These are phyloP conservation scores for Oryza longistaminata DNA, from an alignment of 176 grass and related monocot species.

Conservation along the genomic window DNA sequence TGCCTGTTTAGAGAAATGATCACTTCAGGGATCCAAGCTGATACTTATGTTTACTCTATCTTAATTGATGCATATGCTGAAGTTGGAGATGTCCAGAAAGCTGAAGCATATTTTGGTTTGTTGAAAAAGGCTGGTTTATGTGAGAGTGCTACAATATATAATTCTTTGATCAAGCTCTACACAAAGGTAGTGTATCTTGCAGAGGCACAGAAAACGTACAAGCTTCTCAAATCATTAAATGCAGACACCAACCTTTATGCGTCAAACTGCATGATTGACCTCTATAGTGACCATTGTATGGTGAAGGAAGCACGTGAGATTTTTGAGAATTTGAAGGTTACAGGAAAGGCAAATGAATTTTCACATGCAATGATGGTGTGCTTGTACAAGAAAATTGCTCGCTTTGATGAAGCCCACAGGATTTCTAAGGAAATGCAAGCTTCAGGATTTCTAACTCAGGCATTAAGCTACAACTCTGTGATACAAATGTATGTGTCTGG, in stretches of 20 bases:
- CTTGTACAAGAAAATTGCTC: slow-evolving; percentile 73
- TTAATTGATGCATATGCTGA: slow-evolving; percentile 82
- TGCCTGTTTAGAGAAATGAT: slow-evolving; percentile 80
- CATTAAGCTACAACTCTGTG: slow-evolving; percentile 63
- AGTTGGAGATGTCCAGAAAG: slow-evolving; percentile 71
- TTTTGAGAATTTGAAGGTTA: slow-evolving; percentile 69
- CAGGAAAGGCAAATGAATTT: slow-evolving; percentile 74
- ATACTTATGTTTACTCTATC: slow-evolving; percentile 72
- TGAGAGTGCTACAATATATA: slow-evolving; percentile 60
- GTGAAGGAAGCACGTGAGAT: slow-evolving; percentile 76
- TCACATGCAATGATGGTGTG: slow-evolving; percentile 78
- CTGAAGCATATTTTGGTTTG: slow-evolving; percentile 76
- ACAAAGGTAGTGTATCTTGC: slow-evolving; percentile 66
- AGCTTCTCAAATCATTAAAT: slow-evolving; percentile 70
- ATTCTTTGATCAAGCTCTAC: slow-evolving; percentile 88
- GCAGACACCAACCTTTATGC: slow-evolving; percentile 59
- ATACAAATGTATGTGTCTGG: slow-evolving; percentile 64
- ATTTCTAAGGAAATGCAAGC: slow-evolving; percentile 82
- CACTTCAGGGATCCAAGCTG: slow-evolving; percentile 52
- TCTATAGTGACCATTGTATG: slow-evolving; percentile 85
- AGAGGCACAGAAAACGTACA: slow-evolving; percentile 70
- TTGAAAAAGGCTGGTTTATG: slow-evolving; percentile 70
- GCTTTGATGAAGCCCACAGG: slow-evolving; percentile 58
- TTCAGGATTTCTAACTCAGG: slow-evolving; percentile 61
- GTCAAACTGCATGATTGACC: slow-evolving; percentile 89